These are phyloP conservation scores for Pythium rhizo-oryzae DNA, from an alignment of 352 stramenopile genomes.

Conservation along the genomic window DNA sequence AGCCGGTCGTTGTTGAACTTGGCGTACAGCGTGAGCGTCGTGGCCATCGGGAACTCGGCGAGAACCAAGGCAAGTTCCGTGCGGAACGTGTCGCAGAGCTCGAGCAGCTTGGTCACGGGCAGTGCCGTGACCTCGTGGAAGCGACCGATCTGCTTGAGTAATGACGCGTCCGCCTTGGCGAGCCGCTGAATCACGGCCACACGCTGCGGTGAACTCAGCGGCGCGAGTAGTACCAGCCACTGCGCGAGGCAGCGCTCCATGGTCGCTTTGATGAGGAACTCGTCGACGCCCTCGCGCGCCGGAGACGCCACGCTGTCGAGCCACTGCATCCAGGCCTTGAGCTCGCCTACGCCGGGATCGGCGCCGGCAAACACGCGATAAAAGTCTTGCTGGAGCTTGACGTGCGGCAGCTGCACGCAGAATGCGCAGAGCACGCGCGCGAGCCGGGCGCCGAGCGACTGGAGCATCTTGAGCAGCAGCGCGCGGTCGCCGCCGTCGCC, in stretches of 20 bases:
- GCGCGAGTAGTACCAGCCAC: conserved; percentile 50
- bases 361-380: conserved; percentile 48
- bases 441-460: conserved; percentile 42
- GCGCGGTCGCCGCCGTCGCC: conserved; percentile 47
- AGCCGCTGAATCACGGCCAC: conserved; percentile 40
- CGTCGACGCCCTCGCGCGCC: conserved; percentile 27
- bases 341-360: conserved; percentile 30
- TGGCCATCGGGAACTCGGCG: conserved; percentile 53
- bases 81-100: conserved; percentile 38
- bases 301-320: conserved; percentile 29
- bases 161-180: conserved; percentile 27
- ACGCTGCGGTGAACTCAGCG: conserved; percentile 31
- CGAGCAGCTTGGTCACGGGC: conserved; percentile 40
- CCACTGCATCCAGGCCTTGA: conserved; percentile 60
- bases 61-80: conserved; percentile 39
- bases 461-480: conserved; percentile 56
- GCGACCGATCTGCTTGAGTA: conserved; percentile 53
- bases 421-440: conserved; percentile 45
- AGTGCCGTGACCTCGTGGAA: conserved; percentile 59
- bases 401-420: conserved; percentile 33
- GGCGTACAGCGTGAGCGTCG: conserved; percentile 46
- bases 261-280: conserved; percentile 47
- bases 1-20: conserved; percentile 60
- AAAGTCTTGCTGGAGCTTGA: conserved; percentile 60
- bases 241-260: conserved; percentile 46